Base-by-base conservation (phyloP, 2,329 filamentous ascomycete species). In the Hortaea werneckii region DNA sequence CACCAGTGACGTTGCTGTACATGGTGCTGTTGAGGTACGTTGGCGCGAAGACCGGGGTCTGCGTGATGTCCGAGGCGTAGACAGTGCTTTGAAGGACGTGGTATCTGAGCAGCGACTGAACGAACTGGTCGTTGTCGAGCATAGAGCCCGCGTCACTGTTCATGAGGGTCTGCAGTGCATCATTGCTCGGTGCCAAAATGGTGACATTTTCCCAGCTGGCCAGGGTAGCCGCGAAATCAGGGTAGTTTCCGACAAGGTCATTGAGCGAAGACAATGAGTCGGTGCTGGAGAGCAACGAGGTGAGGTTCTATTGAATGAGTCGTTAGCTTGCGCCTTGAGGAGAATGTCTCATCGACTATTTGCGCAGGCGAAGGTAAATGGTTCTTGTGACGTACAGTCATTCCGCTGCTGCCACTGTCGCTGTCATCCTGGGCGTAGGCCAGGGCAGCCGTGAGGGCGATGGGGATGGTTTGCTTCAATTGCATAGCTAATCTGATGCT, bases 1-100 rank as follows among this genome's bases (percentile, higher is more conserved):
- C 78, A 30, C 72, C 75, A 3, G 76, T 78, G 8, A 83, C 71
- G 46, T 79, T 80, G 52, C 73, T 67, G 58, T 74, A 82, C 0
- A 67, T 64, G 20, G 65, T 42, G 51, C 77, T 71, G 12, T 64
- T 73, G 44, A 83, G 64, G 6, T 74, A 58, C 2, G 72, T 74
- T 10, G 68, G 68, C 1, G 70, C 55, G 54, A 78, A 77, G 7
- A 48, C 38, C 6, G 60, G 59, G n/a, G 58, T 58, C 11, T 49
- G 44, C 7, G 58, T 54, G 34, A 69, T 67, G 38, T 58, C 65
- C 45, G 71, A 63, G 4, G 63, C 57, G 5, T 53, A 54, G 51
- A 73, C 70, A 1, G 68, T 71, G 34, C 77, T 78, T 46, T 75
- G 72, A 6, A 82, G 60, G 13, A 80, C 69, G 57, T 82, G 79